These are phyloP conservation scores for Pelargonium cotyledonis DNA, from an alignment of 441 rosid genomes.

Conservation along the genomic window DNA sequence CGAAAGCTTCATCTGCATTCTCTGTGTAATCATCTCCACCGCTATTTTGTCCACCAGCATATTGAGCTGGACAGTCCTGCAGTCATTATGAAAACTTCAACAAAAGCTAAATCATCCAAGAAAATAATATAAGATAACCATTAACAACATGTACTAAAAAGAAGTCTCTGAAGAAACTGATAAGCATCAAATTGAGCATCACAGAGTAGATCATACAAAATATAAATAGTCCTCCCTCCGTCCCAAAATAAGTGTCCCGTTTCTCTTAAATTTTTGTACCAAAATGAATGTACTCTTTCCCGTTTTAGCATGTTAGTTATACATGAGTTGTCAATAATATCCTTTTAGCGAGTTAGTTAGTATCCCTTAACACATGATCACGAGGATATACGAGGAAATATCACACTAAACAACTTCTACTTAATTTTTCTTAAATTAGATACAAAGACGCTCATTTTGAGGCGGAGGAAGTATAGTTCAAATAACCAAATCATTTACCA, in stretches of 20 bases:
- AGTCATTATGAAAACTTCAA: constrained; percentile 11
- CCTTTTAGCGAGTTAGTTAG: no score
- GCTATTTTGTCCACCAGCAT: constrained; percentile 39
- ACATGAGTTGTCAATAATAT: no score
- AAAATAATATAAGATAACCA: neutral
- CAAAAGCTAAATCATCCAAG: constrained; percentile 4
- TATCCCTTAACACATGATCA: no score
- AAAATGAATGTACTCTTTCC: no score
- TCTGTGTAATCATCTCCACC: constrained; percentile 57
- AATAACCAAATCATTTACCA: neutral
- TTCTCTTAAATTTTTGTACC: no score
- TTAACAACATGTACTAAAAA: constrained; percentile 11
- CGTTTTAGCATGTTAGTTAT: no score
- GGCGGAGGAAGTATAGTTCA: neutral
- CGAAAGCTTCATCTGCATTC: constrained; percentile 55
- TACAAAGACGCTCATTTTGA: no score
- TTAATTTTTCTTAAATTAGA: no score
- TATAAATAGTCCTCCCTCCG: neutral
- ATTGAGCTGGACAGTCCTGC: constrained; percentile 52
- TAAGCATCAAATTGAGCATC: neutral
- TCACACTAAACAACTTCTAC: no score
- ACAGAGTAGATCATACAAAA: neutral
- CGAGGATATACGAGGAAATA: no score
- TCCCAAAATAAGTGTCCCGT: no score
- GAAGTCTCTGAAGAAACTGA: neutral